Base-by-base conservation (phyloP, 306 rosid genomes). In the Hippophae gyantsensis region DNA sequence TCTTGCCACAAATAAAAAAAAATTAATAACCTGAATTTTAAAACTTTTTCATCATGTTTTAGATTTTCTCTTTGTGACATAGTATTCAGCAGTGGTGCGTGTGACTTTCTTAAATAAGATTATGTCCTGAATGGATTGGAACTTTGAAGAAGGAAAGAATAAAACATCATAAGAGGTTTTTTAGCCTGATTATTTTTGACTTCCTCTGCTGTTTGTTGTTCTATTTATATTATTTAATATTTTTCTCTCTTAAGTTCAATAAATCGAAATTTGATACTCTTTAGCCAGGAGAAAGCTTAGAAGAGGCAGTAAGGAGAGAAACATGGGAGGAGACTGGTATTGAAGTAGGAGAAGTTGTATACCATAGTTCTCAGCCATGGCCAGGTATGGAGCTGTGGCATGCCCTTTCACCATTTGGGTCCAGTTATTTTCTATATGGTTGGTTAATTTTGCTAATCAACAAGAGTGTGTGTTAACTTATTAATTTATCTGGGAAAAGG, bases 351-450 rank as follows among this genome's bases (percentile, higher is more conserved):
- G 86, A 92, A 67, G 96, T 88, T 62, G 71, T 85, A 57, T 92
- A 88, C 52, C 90, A 85, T 63, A 92, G 96, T 60, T 92, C 96
- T 72, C 98, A 92, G 77, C 98, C 98, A 23, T 87, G 98, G 98
- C 93, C 98, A 25, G 95, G 98, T 92, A 83, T 63, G 52, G 27
- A 60, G 43, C 61, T 58, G 58, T 9, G 44, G 26, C 54, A 7
- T 63, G 40, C 54, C 54, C 14, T 64, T 57, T 60, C 50, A 10
- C 41, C n/a, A 13, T 55, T 59, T 60, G 42, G 41, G 26, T 43
- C 32, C 47, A 13, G 25, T 46, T 7, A 38, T 61, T 56, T 51
- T 11, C 52, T 8, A 26, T 32, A 54, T 10, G 3, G 5, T 32
- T 32, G 38, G 5, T 32, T 32, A 32, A 32, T 32, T 32, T 32